phyloP scores from a whole-genome alignment of 75 land plant genomes.

The Azolla pinnata region DNA sequence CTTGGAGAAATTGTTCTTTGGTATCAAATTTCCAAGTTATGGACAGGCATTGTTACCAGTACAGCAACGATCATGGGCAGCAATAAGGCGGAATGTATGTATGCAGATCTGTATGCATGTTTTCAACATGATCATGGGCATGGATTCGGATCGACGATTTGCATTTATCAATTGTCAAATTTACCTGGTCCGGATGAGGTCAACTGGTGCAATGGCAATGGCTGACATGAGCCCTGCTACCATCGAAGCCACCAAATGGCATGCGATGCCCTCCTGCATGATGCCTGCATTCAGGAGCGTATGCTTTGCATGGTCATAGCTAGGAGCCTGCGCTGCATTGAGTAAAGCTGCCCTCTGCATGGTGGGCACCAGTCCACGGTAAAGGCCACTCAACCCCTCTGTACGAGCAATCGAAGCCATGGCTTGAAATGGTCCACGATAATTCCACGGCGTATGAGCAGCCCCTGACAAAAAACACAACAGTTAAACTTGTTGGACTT shows the following conservation, averaged over 20 bases:
- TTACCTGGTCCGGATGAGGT: constrained; percentile 39
- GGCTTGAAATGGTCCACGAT: constrained; percentile 36
- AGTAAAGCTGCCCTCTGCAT: constrained; percentile 40
- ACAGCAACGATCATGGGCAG: too few relatives aligned
- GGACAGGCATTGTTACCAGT: too few relatives aligned
- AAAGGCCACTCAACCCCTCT: constrained; percentile 35
- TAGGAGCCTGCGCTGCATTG: constrained; percentile 39
- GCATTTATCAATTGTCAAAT: not conserved
- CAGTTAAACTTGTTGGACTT: too few relatives aligned
- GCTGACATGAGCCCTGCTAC: constrained; percentile 37
- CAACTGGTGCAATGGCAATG: constrained; percentile 38
- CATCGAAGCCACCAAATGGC: constrained; percentile 38
- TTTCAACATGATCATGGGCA: too few relatives aligned
- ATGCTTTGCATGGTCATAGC: constrained; percentile 41
- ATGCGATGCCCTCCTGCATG: constrained; percentile 31
- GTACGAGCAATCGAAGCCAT: constrained; percentile 30
- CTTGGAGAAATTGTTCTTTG: too few relatives aligned
- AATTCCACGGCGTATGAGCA: constrained; percentile 18
- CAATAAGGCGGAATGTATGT: too few relatives aligned
- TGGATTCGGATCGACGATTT: too few relatives aligned
- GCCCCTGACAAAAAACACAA: too few relatives aligned
- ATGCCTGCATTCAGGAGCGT: constrained; percentile 23
- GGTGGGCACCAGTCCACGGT: constrained; percentile 31
- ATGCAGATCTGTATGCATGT: too few relatives aligned
- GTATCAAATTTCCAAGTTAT: too few relatives aligned